phyloP scores from a whole-genome alignment of 2,329 filamentous ascomycete species.

The Albifimbria verrucaria region DNA sequence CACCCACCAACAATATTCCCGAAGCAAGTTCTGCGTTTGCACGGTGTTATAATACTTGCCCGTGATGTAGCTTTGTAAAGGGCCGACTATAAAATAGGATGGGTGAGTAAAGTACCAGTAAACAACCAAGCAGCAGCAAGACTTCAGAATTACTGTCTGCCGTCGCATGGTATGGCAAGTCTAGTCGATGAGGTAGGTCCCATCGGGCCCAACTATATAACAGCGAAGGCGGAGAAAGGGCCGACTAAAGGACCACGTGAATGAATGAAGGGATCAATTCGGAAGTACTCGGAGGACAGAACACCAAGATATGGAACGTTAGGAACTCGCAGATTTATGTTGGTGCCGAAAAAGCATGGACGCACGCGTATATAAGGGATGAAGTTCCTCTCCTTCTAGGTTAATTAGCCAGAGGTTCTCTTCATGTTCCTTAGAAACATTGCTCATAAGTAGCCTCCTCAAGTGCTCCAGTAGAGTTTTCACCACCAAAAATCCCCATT shows the following conservation, averaged over 20 bases:
- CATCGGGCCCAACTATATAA: background rate
- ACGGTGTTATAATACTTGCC: background rate
- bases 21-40: background rate
- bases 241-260: background rate
- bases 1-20: background rate
- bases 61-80: background rate
- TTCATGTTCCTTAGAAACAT: background rate
- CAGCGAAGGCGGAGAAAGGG: background rate
- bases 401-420: background rate
- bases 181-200: background rate
- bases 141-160: background rate
- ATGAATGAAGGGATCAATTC: background rate
- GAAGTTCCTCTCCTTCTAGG: background rate
- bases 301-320: background rate
- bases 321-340: background rate
- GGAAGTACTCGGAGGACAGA: background rate
- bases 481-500: background rate
- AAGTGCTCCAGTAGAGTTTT: background rate
- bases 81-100: background rate
- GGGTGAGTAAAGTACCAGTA: background rate
- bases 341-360: background rate
- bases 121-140: background rate
- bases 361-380: background rate
- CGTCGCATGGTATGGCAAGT: background rate
- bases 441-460: background rate